Conservation (phyloP, 768 basidiomycete species). For the Lepiota brunneoincarnata region DNA sequence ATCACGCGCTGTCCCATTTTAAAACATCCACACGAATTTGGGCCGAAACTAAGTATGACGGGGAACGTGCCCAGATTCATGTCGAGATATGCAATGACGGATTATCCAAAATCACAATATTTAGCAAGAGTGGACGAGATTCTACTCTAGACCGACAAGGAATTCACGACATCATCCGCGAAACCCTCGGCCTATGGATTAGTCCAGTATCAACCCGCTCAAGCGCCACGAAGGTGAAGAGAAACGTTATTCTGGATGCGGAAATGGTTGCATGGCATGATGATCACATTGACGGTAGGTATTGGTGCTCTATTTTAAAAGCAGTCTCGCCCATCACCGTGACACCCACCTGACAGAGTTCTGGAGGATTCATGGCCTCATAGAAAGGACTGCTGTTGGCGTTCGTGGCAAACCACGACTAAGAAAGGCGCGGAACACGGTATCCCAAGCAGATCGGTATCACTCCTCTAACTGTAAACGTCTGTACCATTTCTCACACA, state of each 20-base stretch:
- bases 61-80: slow-evolving; percentile 93
- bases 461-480: not conserved
- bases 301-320: not conserved
- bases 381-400: slow-evolving; percentile 57
- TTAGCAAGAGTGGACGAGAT: slow-evolving; percentile 85
- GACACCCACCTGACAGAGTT: slow-evolving; percentile 57
- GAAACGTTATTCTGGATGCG: slow-evolving; percentile 65
- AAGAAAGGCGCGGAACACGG: slow-evolving; percentile 18
- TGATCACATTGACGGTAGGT: slow-evolving; percentile 66
- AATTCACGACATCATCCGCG: slow-evolving; percentile 59
- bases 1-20: slow-evolving; percentile 52
- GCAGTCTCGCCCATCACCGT: not conserved
- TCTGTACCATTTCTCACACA: not conserved
- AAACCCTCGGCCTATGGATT: slow-evolving; percentile 47
- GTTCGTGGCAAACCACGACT: slow-evolving; percentile 30
- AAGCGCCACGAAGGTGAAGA: slow-evolving; percentile 21
- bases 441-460: slow-evolving; percentile 16
- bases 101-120: slow-evolving; percentile 62
- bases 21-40: slow-evolving; percentile 48
- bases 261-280: slow-evolving; percentile 89
- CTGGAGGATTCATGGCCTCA: slow-evolving; percentile 65
- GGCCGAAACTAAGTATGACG: slow-evolving; percentile 94
- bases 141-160: slow-evolving; percentile 74
- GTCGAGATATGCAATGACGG: slow-evolving; percentile 45
- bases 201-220: not conserved